Base-by-base conservation (phyloP, 257 asterid genomes). In the Solanum megistacrolobum region DNA sequence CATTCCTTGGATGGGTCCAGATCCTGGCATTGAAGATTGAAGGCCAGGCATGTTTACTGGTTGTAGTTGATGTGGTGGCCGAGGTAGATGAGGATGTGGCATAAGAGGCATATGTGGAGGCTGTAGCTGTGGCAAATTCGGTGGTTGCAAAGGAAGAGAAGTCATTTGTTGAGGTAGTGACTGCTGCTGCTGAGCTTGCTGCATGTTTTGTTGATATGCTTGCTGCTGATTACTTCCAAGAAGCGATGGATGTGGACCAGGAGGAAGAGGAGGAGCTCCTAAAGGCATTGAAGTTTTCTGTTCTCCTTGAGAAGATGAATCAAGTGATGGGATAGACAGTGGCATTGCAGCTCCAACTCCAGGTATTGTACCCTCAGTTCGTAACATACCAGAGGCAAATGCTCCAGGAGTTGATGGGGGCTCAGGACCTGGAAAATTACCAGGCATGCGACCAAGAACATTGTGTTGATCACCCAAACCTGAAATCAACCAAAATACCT, bases 311-410 rank as follows among this genome's bases (percentile, higher is more conserved):
- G 89, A 89, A 71, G 96, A 89, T 72, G 98, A 91, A 91, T 95
- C 99, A 32, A 92, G 92, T 36, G 98, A 93, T 48, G 90, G 91
- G 75, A 96, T 91, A 35, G 96, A 86, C 65, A 96, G 94, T 31
- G 99, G 99, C 99, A 97, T 96, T 60, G 99, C 98, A 91, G 92
- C 98, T 89, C 99, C 99, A 87, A 97, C 93, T 86, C 99, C 99
- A 7, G 99, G 99, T 86, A 97, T 97, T 85, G 98, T 97, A 88
- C 99, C 99, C 84, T 97, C 99, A 84, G 94, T 97, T 86, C 99
- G 92, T 82, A 93, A 90, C 91, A 94, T 89, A 83, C 98, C 98
- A 43, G 94, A 86, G 74, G 94, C 98, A 93, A 96, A 93, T 86
- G 97, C 95, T 68, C 98, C 99, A 72, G 98, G 96, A 41, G 95